These are phyloP conservation scores for Amphibolis antarctica DNA, from an alignment of 106 monocot genomes.

Conservation along the genomic window DNA sequence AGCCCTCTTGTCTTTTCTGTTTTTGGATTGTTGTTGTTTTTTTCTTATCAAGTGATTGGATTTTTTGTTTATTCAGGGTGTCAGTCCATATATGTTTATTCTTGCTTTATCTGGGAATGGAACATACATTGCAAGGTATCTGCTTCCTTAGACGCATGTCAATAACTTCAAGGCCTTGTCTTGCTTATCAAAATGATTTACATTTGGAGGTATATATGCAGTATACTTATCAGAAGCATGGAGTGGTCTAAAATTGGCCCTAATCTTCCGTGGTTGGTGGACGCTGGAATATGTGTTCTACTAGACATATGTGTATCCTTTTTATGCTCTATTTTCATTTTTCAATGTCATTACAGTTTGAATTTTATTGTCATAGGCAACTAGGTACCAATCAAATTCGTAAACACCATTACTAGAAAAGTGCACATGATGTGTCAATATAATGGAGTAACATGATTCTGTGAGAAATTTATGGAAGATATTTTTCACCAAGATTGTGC, in stretches of 20 bases:
- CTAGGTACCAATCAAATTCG: no score
- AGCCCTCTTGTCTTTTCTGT: conserved; percentile 7
- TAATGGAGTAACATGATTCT: no score
- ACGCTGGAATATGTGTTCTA: no score
- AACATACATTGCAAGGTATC: conserved; percentile 87
- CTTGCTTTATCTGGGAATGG: conserved; percentile 72
- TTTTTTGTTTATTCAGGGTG: conserved; percentile 40
- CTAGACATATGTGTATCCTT: not conserved
- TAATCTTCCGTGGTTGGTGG: conserved; percentile 17
- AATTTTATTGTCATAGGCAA: no score
- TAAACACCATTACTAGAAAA: no score
- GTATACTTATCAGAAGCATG: conserved; percentile 66
- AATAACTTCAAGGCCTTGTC: not conserved
- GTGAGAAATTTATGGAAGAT: no score
- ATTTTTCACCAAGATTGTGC: no score
- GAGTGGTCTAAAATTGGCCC: conserved; percentile 60
- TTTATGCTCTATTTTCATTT: not conserved
- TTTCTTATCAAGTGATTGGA: not conserved
- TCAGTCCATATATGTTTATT: conserved; percentile 71
- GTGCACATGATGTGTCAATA: no score
- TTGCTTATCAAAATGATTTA: no score
- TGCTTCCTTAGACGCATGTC: not conserved
- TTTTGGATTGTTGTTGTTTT: no score
- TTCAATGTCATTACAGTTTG: not conserved
- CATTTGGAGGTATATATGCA: conserved; percentile 12